A percentile compares a stretch with the other conserved stretches of the same genome.
phyloP scores from a whole-genome alignment of 2,329 filamentous ascomycete species.

The Fusarium redolens region DNA sequence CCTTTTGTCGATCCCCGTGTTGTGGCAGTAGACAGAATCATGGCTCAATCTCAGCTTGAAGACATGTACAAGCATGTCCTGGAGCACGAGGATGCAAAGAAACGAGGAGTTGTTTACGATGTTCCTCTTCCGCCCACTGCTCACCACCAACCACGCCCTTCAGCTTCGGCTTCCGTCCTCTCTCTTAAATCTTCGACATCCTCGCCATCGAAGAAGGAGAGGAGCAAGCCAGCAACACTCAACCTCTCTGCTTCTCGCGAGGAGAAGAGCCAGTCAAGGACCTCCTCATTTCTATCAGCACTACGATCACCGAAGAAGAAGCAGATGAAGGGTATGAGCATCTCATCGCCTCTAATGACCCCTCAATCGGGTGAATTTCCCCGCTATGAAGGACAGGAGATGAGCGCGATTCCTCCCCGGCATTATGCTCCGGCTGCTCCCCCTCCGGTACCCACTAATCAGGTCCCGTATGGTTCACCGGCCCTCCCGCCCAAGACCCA shows the following conservation, averaged over 20 bases:
- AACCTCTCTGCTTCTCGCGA: constrained; percentile 58
- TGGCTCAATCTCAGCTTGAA: constrained; percentile 86
- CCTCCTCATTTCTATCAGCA: constrained; percentile 70
- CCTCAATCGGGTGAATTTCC: constrained; percentile 71
- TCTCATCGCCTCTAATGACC: constrained; percentile 74
- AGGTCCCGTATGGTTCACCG: constrained; percentile 50
- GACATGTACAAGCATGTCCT: constrained; percentile 92
- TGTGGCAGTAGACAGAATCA: constrained; percentile 77
- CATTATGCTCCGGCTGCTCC: constrained; percentile 68
- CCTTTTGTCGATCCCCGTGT: constrained; percentile 81
- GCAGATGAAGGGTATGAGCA: constrained; percentile 64
- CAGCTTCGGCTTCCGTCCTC: constrained; percentile 33
- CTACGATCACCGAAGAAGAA: constrained; percentile 70
- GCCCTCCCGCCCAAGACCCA: constrained; percentile 39
- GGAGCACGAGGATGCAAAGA: constrained; percentile 82
- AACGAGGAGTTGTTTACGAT: constrained; percentile 63
- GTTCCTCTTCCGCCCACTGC: constrained; percentile 51
- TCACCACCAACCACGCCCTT: constrained; percentile 35
- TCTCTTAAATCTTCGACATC: constrained; percentile 45
- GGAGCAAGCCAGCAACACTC: constrained; percentile 61
- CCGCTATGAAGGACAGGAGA: constrained; percentile 65
- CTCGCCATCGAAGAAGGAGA: constrained; percentile 58
- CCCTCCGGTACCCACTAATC: constrained; percentile 65
- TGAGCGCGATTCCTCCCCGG: constrained; percentile 67
- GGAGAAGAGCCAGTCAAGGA: constrained; percentile 65